These are phyloP conservation scores for Venturia pyrina DNA, from an alignment of 2,329 filamentous ascomycete species.

Conservation along the genomic window DNA sequence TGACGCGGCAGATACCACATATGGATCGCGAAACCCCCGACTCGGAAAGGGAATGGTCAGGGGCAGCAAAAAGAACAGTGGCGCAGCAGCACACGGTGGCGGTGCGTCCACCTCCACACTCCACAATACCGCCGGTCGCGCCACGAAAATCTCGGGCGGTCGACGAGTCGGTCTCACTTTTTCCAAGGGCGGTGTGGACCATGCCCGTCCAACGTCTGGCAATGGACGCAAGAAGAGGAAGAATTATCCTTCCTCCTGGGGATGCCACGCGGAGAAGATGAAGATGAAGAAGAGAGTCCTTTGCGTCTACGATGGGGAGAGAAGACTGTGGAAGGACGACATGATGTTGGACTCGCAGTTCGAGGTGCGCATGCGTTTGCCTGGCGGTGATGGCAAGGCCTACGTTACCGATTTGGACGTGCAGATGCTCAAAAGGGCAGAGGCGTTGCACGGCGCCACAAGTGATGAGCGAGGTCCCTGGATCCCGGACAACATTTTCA, in stretches of 20 bases:
- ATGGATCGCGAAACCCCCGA: slow-evolving; percentile 30
- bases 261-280: slow-evolving; percentile 85
- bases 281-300: slow-evolving; percentile 97
- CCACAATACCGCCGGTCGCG: slow-evolving; percentile 19
- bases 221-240: slow-evolving; percentile 77
- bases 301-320: slow-evolving; percentile 79
- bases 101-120: slow-evolving; percentile 26
- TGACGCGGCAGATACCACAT: slow-evolving; percentile 41
- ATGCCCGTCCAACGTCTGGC: slow-evolving; percentile 28
- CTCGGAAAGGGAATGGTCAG: slow-evolving; percentile 39
- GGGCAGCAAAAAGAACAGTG: slow-evolving; percentile 25
- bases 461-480: slow-evolving; percentile 82
- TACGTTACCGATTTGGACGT: slow-evolving; percentile 93
- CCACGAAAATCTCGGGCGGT: slow-evolving; percentile 29
- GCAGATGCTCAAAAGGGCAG: slow-evolving; percentile 77
- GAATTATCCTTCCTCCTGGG: slow-evolving; percentile 91
- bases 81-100: slow-evolving; percentile 24
- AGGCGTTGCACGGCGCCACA: slow-evolving; percentile 69
- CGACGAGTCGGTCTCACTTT: slow-evolving; percentile 61
- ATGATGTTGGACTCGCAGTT: slow-evolving; percentile 97
- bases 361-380: slow-evolving; percentile 76
- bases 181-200: slow-evolving; percentile 61
- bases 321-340: slow-evolving; percentile 91
- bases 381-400: slow-evolving; percentile 45
- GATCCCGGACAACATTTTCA: slow-evolving; percentile 57